Percentiles rank a stretch among this genome's conserved stretches.
Evolutionary conservation across 192 early-diverging fungal genomes (phyloP).

Genomic region (Linnemannia zychae): DNA sequence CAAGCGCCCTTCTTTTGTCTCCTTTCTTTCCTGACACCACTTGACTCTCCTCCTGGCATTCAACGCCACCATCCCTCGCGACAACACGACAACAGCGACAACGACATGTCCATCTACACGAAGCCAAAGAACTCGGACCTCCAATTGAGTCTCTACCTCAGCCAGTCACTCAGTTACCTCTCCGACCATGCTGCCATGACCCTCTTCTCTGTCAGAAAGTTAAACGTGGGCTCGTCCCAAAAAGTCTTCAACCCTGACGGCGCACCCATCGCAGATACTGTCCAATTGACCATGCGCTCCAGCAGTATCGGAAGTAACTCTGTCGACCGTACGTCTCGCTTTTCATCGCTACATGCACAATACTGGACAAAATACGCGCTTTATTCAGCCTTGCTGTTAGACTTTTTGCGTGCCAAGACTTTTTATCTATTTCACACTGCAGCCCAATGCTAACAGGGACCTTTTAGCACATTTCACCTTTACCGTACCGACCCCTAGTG

Average conservation of each 20-base stretch:
- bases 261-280: conserved; percentile 29
- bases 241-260: conserved; percentile 50
- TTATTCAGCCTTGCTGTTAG: too few relatives aligned
- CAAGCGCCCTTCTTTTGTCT: background rate
- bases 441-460: background rate
- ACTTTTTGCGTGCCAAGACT: background rate
- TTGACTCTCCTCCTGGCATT: background rate
- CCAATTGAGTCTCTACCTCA: conserved; percentile 21
- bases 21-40: background rate
- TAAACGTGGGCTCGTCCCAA: conserved; percentile 35
- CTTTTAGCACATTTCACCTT: background rate
- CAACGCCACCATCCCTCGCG: background rate
- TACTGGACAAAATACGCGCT: too few relatives aligned
- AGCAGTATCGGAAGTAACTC: conserved; percentile 42
- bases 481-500: conserved; percentile 10
- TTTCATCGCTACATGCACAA: background rate
- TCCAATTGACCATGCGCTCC: conserved; percentile 38
- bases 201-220: conserved; percentile 42
- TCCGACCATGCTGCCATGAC: conserved; percentile 36
- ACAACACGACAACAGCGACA: too few relatives aligned
- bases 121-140: conserved; percentile 21
- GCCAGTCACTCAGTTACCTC: conserved; percentile 29
- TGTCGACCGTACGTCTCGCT: conserved; percentile 32
- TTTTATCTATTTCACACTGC: background rate
- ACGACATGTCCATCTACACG: conserved; percentile 27